Base-by-base conservation (phyloP, 208 protist genomes). In the Lotmaria passim region DNA sequence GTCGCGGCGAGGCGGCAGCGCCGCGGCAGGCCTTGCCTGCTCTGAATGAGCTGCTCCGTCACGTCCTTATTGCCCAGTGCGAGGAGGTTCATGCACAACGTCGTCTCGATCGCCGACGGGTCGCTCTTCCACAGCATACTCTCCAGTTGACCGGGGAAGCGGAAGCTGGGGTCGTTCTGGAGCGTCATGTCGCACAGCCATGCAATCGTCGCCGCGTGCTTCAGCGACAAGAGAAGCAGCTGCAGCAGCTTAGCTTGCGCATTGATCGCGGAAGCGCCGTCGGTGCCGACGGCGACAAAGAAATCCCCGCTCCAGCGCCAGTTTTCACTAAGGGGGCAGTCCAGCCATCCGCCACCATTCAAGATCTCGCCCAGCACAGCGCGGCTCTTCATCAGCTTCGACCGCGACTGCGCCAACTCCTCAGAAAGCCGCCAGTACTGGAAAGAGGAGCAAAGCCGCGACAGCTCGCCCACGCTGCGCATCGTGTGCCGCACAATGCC, bases 131-230 rank as follows among this genome's bases (percentile, higher is more conserved):
- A 86, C n/a, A 94, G 63, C 14, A 70, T 31, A 30, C 76, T 52
- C 21, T 82, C 67, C 60, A 90, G 61, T 30, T 63, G 53, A 21
- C 60, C 57, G 43, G 68, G 67, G 53, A 83, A 77, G 28, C 57
- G 53, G 48, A 72, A 51, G 36, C 24, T 43, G 12, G 34, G 21
- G 17, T 43, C 73, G 51, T 33, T 41, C 34, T 82, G 62, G 41
- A 79, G 71, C 33, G 86, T 50, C 57, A 90, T 70, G 4, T 80
- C 62, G 51, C 88, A 88, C 17, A 94, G 72, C 81, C 81, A 86
- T 30, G 76, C 82, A 12, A 89, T 72, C 10, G 69, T 81, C 38
- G 71, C 62, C 4, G 81, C 83, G 43, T 84, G 48, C 34, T 39
- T 50, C n/a, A 83, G 62, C 12, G 73, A 73, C 10, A 62, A 56